Evolutionary conservation across 2,329 filamentous ascomycete genomes (phyloP).

Genomic region (Hypoxylon sp.): DNA sequence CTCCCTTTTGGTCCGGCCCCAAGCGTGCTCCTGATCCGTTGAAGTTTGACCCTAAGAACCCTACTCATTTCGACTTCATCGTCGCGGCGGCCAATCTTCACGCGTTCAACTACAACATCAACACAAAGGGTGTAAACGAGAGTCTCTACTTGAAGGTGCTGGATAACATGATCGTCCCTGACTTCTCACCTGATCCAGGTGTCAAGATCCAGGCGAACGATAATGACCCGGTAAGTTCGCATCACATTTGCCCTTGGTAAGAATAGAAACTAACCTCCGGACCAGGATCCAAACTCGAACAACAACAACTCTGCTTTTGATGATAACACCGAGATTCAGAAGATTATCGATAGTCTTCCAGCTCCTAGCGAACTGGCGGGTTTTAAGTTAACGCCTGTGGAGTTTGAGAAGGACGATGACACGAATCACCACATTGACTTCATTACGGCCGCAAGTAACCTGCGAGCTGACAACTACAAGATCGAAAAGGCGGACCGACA

Average conservation of each 20-base stretch:
- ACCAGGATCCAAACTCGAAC: slow-evolving; percentile 82
- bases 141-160: slow-evolving; percentile 82
- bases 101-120: slow-evolving; percentile 98
- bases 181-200: slow-evolving; percentile 88
- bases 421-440: slow-evolving; percentile 99
- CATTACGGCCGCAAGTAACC: slow-evolving; percentile 95
- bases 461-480: slow-evolving; percentile 98
- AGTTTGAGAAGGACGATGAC: slow-evolving; percentile 99
- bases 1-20: slow-evolving; percentile 97
- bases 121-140: slow-evolving; percentile 79
- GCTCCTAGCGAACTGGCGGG: slow-evolving; percentile 83
- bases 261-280: slow-evolving; percentile 33
- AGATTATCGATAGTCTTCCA: slow-evolving; percentile 79
- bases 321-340: slow-evolving; percentile 80
- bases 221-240: slow-evolving; percentile 78
- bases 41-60: slow-evolving; percentile 87
- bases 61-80: slow-evolving; percentile 89
- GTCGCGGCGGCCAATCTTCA: slow-evolving; percentile 91
- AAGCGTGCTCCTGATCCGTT: slow-evolving; percentile 95
- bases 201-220: slow-evolving; percentile 98
- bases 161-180: slow-evolving; percentile 93
- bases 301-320: slow-evolving; percentile 66
- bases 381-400: slow-evolving; percentile 90
- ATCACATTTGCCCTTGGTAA: background rate
- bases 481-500: slow-evolving; percentile 92